A percentile compares a stretch with the other conserved stretches of the same genome.
phyloP scores from a whole-genome alignment of 2,329 filamentous ascomycete species.

The Ceratocystis smalleyi region DNA sequence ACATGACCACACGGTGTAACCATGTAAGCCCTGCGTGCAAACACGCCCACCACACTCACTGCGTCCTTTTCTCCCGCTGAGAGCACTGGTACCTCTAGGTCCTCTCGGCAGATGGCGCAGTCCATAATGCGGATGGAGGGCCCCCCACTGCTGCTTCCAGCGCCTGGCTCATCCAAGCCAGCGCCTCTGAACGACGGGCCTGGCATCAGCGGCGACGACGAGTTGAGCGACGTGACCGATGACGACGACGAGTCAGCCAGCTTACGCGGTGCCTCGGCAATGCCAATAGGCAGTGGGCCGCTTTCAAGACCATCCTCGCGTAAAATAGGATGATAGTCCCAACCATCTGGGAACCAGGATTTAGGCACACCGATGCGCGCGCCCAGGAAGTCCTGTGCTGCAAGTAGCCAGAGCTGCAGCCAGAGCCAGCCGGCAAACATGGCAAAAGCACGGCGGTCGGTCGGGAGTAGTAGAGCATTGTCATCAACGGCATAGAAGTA shows the following conservation, averaged over 20 bases:
- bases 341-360: conserved; percentile 55
- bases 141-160: conserved; percentile 20
- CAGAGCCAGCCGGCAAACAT: conserved; percentile 62
- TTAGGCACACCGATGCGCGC: conserved; percentile 71
- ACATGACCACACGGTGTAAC: conserved; percentile 93
- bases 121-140: conserved; percentile 46
- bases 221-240: conserved; percentile 22
- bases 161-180: conserved; percentile 21
- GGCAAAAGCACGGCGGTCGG: conserved; percentile 51
- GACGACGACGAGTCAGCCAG: background rate
- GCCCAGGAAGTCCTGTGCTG: conserved; percentile 68
- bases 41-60: conserved; percentile 46
- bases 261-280: conserved; percentile 23
- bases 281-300: conserved; percentile 64
- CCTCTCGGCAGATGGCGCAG: conserved; percentile 88
- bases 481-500: conserved; percentile 70
- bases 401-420: conserved; percentile 67
- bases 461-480: conserved; percentile 65
- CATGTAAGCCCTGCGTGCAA: conserved; percentile 81
- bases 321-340: conserved; percentile 88
- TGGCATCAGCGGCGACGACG: conserved; percentile 22
- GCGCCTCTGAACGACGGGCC: conserved; percentile 10
- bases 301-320: conserved; percentile 69
- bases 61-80: conserved; percentile 29
- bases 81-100: conserved; percentile 76